These are phyloP conservation scores for Bjerkandera adusta DNA, from an alignment of 1,284 basidiomycete genomes.

Conservation along the genomic window DNA sequence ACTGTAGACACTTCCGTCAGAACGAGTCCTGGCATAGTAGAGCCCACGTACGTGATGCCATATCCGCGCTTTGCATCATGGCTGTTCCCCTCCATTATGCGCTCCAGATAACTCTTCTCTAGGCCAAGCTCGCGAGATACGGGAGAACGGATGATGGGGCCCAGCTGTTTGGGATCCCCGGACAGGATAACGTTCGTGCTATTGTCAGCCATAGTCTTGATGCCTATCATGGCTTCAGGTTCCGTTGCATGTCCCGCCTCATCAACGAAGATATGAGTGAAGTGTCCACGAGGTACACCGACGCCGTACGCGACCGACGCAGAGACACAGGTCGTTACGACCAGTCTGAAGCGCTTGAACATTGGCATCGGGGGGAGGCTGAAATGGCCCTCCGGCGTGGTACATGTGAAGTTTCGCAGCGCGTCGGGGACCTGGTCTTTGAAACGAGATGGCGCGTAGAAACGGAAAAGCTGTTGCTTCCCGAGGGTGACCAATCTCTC, in stretches of 20 bases:
- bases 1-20: conserved; percentile 24
- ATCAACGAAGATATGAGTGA: conserved; percentile 37
- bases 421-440: conserved; percentile 41
- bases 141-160: conserved; percentile 53
- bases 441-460: conserved; percentile 59
- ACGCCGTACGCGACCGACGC: conserved; percentile 44
- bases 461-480: conserved; percentile 48
- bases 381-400: conserved; percentile 42
- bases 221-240: conserved; percentile 52
- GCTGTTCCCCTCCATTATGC: conserved; percentile 46
- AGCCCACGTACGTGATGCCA: conserved; percentile 38
- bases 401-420: conserved; percentile 41
- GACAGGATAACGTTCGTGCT: conserved; percentile 54
- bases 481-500: conserved; percentile 41
- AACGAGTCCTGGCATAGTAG: background rate
- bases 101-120: conserved; percentile 53
- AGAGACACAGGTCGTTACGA: conserved; percentile 56
- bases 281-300: conserved; percentile 36
- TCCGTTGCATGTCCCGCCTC: conserved; percentile 49
- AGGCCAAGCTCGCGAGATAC: conserved; percentile 50
- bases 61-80: conserved; percentile 40
- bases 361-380: conserved; percentile 38
- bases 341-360: conserved; percentile 47
- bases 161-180: conserved; percentile 62
- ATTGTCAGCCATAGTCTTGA: conserved; percentile 50